Evolutionary conservation across 495 filamentous ascomycete genomes (phyloP), one percentile per base, ranked within the genome.

Genomic region (Podospora pseudocomata): DNA sequence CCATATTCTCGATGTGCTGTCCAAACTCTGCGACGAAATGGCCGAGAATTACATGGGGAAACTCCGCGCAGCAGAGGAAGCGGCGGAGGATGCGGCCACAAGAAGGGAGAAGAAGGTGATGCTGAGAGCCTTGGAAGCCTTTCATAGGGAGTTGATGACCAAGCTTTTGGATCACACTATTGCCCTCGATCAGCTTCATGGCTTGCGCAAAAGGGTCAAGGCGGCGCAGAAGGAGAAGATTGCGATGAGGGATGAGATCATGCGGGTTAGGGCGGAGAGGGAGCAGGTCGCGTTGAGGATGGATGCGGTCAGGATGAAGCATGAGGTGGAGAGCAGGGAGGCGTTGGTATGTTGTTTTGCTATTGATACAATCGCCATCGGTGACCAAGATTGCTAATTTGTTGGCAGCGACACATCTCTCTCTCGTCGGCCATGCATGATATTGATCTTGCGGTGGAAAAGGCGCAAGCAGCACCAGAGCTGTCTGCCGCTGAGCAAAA

Each of bases 11-110:
- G 90, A 92, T 62, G 90, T 92, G 0, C 74, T 92, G 11, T 81
- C 85, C 60, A 88, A 91, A 74, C 83, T 92, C 56, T 91, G 89
- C 76, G 84, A 87, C 56, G 90, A 92, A 73, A 85, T 89, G 1
- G 78, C 90, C 30, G 86, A 86, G 49, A 84, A 76, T 4, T 81
- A 78, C 30, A 68, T 86, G 11, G 75, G 84, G 64, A 85, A 75
- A 30, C 68, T 85, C 5, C 77, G 82, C 59, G 78, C 81, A 60
- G 76, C 75, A 16, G 74, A 71, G 0, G 64, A 69, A 27, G 72
- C 76, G 6, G 80, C 78, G 44, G 78, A 83, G 32, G 80, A 83
- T 53, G 32, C 75, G 16, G 76, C 77, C 4, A 71, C 73, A 28
- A 80, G 77, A 67, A 81, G 84, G 4, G 87, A 89, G 73, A 87